Percentiles rank a stretch among this genome's conserved stretches.
Evolutionary conservation across 2,329 filamentous ascomycete genomes (phyloP).

Genomic region (Myotisia sp.): DNA sequence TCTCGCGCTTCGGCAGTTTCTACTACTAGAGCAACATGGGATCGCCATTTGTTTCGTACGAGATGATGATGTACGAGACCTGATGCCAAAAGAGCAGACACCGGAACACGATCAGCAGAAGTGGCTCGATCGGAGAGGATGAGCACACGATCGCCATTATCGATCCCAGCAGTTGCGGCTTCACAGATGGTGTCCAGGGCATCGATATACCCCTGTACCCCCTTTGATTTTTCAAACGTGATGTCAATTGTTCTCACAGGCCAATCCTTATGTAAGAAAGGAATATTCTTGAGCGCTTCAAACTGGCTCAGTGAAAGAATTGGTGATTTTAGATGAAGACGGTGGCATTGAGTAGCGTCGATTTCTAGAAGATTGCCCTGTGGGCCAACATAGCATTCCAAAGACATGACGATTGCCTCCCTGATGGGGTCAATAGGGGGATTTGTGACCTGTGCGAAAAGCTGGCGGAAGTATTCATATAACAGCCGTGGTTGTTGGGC

Average conservation of each 20-base stretch:
- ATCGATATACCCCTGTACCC: conserved; percentile 68
- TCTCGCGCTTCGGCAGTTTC: conserved; percentile 94
- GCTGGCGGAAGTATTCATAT: conserved; percentile 93
- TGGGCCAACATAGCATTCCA: conserved; percentile 90
- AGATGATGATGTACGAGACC: conserved; percentile 92
- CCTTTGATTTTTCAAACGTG: conserved; percentile 78
- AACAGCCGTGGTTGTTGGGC: conserved; percentile 78
- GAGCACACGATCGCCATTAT: conserved; percentile 70
- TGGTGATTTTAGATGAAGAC: conserved; percentile 74
- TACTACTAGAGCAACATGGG: conserved; percentile 69
- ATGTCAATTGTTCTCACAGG: conserved; percentile 81
- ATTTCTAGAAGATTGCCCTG: conserved; percentile 93
- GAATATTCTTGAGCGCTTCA: conserved; percentile 70
- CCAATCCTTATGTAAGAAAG: conserved; percentile 60
- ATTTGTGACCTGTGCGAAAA: conserved; percentile 96
- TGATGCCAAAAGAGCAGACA: conserved; percentile 76
- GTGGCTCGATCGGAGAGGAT: conserved; percentile 81
- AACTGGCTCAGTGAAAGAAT: conserved; percentile 83
- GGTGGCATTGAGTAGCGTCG: conserved; percentile 74
- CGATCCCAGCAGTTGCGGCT: conserved; percentile 67
- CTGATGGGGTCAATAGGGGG: conserved; percentile 93
- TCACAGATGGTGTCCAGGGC: conserved; percentile 82
- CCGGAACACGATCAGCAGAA: conserved; percentile 64
- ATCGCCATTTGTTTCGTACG: conserved; percentile 90
- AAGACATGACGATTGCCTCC: conserved; percentile 95